phyloP scores from a whole-genome alignment of 2,329 filamentous ascomycete genomes.

The Clathrospora elynae region DNA sequence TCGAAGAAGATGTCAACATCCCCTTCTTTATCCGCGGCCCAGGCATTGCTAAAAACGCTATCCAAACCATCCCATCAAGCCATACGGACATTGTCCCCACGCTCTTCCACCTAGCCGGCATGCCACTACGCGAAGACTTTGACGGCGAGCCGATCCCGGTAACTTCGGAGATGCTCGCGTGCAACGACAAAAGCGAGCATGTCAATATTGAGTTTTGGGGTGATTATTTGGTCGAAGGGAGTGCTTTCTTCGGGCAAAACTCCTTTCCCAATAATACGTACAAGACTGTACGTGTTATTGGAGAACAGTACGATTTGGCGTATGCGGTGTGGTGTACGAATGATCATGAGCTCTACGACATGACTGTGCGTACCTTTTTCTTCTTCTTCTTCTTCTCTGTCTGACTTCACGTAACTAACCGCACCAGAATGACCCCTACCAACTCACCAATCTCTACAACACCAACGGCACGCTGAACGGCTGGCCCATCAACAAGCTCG shows the following conservation, averaged over 20 bases:
- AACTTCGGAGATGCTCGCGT: conserved; percentile 9
- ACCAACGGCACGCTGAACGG: conserved; percentile 3
- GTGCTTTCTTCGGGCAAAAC: conserved; percentile 12
- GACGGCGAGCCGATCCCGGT: conserved; percentile 48
- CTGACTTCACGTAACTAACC: neutral
- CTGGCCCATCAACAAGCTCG: conserved; percentile 16
- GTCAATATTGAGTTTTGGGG: conserved; percentile 53
- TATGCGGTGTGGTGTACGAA: conserved; percentile 74
- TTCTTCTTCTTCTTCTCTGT: conserved; percentile 1
- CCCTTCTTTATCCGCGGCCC: conserved; percentile 51
- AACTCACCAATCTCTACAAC: conserved; percentile 44
- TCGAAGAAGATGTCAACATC: conserved; percentile 52
- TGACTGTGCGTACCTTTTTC: conserved; percentile 52
- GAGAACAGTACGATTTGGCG: conserved; percentile 63
- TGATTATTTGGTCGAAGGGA: conserved; percentile 33
- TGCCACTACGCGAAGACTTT: conserved; percentile 40
- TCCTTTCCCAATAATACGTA: conserved; percentile 60
- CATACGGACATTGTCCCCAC: conserved; percentile 53
- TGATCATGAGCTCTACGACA: conserved; percentile 69
- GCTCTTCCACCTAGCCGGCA: conserved; percentile 42
- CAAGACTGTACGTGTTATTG: conserved; percentile 63
- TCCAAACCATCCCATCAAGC: conserved; percentile 33
- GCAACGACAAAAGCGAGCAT: conserved; percentile 39
- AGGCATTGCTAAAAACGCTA: conserved; percentile 34
- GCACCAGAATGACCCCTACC: conserved; percentile 38